Percentiles rank a stretch among this genome's conserved stretches.
Conservation (phyloP, 306 rosid species). For the Delonix regia region DNA sequence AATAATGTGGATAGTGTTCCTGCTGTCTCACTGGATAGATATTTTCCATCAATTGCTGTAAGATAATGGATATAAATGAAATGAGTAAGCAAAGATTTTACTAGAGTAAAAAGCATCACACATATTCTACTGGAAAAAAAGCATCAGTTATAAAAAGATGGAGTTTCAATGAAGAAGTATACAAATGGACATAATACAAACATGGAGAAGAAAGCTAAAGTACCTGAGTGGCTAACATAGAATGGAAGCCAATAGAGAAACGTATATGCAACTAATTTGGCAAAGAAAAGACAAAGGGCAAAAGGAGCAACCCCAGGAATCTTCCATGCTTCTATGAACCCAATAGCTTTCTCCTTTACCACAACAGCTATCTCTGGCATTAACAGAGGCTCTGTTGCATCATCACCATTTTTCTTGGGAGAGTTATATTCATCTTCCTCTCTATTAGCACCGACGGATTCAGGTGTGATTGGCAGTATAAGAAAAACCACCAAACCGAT, state of each 20-base stretch:
- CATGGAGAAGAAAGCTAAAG: not conserved
- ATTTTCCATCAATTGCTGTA: conserved; percentile 89
- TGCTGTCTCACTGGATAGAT: conserved; percentile 70
- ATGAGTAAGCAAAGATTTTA: conserved; percentile 34
- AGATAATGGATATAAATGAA: conserved; percentile 20
- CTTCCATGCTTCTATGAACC: conserved; percentile 90
- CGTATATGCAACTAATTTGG: conserved; percentile 97
- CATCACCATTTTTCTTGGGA: conserved; percentile 62
- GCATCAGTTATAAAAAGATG: not conserved
- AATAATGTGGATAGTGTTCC: conserved; percentile 87
- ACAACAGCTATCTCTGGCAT: conserved; percentile 34
- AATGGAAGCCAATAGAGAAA: conserved; percentile 98
- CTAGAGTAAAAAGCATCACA: not conserved
- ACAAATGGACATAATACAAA: too few relatives aligned
- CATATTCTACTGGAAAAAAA: too few relatives aligned
- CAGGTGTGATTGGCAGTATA: conserved; percentile 73
- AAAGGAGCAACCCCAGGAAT: conserved; percentile 98
- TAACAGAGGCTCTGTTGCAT: conserved; percentile 57
- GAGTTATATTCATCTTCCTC: conserved; percentile 59
- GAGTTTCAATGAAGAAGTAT: not conserved
- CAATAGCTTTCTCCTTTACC: conserved; percentile 55
- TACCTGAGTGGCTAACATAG: conserved; percentile 91
- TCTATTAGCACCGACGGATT: conserved; percentile 57
- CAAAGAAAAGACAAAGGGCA: conserved; percentile 87
- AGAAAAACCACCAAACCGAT: conserved; percentile 71